Evolutionary conservation across 1,284 basidiomycete species (phyloP).

Genomic region (Cryptococcus depauperatus): DNA sequence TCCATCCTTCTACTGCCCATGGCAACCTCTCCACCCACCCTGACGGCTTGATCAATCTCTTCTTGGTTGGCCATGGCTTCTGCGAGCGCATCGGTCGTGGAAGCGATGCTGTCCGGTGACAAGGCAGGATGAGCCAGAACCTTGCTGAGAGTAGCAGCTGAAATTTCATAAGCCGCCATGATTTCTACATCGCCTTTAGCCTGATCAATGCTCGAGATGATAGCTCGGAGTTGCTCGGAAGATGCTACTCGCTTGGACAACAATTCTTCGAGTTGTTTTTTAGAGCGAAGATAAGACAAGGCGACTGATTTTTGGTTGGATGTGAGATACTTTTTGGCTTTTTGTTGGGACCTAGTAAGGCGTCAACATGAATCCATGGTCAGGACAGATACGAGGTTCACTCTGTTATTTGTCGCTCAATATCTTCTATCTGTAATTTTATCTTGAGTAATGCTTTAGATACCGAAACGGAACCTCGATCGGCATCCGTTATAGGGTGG

Average conservation of each 20-base stretch:
- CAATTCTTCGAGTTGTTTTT: constrained; percentile 71
- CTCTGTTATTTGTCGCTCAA: constrained; percentile 59
- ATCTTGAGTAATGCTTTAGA: constrained; percentile 29
- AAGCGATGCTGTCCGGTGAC: constrained; percentile 65
- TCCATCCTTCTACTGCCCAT: constrained; percentile 42
- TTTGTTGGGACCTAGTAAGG: constrained; percentile 55
- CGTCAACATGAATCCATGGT: background rate
- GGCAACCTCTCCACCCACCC: constrained; percentile 56
- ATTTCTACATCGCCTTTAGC: constrained; percentile 86
- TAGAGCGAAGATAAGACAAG: constrained; percentile 63
- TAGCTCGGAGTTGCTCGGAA: constrained; percentile 63
- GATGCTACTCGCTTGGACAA: constrained; percentile 65
- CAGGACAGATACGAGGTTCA: constrained; percentile 35
- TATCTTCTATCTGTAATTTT: constrained; percentile 40
- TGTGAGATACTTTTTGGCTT: constrained; percentile 58
- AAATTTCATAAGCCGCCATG: constrained; percentile 74
- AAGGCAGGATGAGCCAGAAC: constrained; percentile 74
- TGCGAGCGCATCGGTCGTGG: constrained; percentile 76
- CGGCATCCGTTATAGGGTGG: constrained; percentile 42
- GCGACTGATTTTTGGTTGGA: constrained; percentile 66
- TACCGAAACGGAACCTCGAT: constrained; percentile 38
- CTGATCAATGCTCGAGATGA: constrained; percentile 73
- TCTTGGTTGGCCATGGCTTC: constrained; percentile 70
- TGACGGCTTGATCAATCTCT: constrained; percentile 73
- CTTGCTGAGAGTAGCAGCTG: constrained; percentile 62